Base-by-base conservation (phyloP, 2,329 filamentous ascomycete species). In the Trematosphaeria pertusa region DNA sequence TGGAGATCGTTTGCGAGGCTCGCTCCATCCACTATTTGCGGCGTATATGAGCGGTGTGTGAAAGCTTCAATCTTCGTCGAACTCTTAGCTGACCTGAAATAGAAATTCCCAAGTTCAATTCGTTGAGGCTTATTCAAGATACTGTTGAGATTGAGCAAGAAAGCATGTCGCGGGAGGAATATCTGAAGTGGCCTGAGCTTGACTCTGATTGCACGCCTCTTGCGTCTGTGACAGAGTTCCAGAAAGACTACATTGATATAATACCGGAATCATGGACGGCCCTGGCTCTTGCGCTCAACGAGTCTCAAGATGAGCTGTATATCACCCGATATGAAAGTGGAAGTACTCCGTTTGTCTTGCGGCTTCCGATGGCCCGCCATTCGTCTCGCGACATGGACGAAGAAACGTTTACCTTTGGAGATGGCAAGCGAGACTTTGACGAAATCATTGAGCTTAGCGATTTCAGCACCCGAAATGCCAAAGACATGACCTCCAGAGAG, bases 401-500 rank as follows among this genome's bases (percentile, higher is more conserved):
- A 37, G 89, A 94, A 43, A 81, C 88, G 1, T 97, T 97, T 62
- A 87, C 86, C 36, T 97, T 96, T 64, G 81, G 87, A 24, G 86
- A 89, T 59, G 93, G 91, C 1, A 87, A 87, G 46, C 75, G 82
- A 5, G 91, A 97, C 68, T 82, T 99, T 54, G 76, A 86, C 15
- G 88, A 96, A 18, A 91, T 99, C 15, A 89, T 97, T 57, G 76
- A 83, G 50, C 77, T 85, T 5, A 91, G 91, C 34, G 96, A 97
- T 67, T 83, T 87, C 52, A 95, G 87, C 51, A 92, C 92, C 46
- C 91, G 96, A 65, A 81, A 80, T 37, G 78, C 82, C 2, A 82
- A 87, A 20, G 86, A 91, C 53, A 87, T 91, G 69, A 86, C 81
- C 7, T 81, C 83, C 36, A 90, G 88, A 67, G 87, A 86, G 26